These are phyloP conservation scores for Penicillium arizonense DNA, from an alignment of 495 filamentous ascomycete species.

Conservation along the genomic window DNA sequence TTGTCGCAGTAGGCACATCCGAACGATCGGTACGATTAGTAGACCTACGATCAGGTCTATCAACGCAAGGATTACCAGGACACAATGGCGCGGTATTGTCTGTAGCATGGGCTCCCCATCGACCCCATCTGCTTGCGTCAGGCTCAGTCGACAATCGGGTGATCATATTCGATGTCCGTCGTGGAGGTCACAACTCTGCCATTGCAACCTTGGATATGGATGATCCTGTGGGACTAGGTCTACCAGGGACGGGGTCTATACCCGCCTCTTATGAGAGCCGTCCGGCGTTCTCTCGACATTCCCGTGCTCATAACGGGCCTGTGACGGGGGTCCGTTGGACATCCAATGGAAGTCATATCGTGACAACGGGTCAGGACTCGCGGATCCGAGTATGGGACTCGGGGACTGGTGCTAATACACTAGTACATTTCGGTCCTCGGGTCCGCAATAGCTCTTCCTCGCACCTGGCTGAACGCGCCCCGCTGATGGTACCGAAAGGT, in stretches of 20 bases:
- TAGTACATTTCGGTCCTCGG: constrained; percentile 77
- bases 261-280: constrained; percentile 30
- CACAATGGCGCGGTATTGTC: constrained; percentile 70
- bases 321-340: constrained; percentile 86
- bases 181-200: constrained; percentile 55
- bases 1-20: constrained; percentile 82
- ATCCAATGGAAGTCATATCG: constrained; percentile 66
- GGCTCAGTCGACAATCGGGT: constrained; percentile 75
- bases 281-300: constrained; percentile 47
- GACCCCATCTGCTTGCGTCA: constrained; percentile 76
- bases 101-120: constrained; percentile 74
- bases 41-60: constrained; percentile 74
- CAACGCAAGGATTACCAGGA: constrained; percentile 73
- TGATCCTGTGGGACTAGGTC: constrained; percentile 62
- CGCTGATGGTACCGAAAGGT: constrained; percentile 58
- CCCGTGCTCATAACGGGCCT: constrained; percentile 68
- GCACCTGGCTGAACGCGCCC: constrained; percentile 59
- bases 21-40: constrained; percentile 77
- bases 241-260: constrained; percentile 20
- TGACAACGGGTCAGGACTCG: constrained; percentile 78
- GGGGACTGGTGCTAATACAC: constrained; percentile 72
- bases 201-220: constrained; percentile 79
- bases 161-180: constrained; percentile 81
- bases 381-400: constrained; percentile 84
- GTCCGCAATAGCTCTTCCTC: constrained; percentile 61